These are phyloP conservation scores for Penicillium paneum DNA, from an alignment of 2,329 filamentous ascomycete genomes.

Conservation along the genomic window DNA sequence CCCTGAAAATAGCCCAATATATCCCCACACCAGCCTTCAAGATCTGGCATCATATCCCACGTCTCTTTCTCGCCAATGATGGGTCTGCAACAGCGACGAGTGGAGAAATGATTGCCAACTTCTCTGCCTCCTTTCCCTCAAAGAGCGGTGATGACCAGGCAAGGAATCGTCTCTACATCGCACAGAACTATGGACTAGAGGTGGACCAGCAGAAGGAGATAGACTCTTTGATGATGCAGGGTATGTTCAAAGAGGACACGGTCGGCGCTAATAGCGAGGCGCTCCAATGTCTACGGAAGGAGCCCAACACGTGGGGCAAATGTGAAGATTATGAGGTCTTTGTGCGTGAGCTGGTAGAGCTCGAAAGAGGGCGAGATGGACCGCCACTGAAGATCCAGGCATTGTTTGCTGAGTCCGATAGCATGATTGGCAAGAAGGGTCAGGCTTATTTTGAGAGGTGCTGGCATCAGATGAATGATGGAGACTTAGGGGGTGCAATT, in stretches of 20 bases:
- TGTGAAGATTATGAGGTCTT: conserved; percentile 36
- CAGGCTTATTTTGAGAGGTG: conserved; percentile 44
- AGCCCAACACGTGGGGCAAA: conserved; percentile 31
- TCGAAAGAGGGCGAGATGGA: not conserved
- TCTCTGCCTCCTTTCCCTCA: conserved; percentile 10
- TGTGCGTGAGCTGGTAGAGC: conserved; percentile 16
- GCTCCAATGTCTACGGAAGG: conserved; percentile 37
- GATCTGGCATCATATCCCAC: conserved; percentile 29
- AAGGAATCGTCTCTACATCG: conserved; percentile 15
- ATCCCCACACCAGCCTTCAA: conserved; percentile 25
- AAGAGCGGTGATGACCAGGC: conserved; percentile 3
- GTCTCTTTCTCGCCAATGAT: conserved; percentile 24
- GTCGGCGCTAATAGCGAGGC: conserved; percentile 41
- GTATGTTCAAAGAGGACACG: conserved; percentile 30
- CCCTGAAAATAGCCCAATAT: conserved; percentile 26
- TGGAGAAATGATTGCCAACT: conserved; percentile 8
- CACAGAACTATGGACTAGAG: conserved; percentile 19
- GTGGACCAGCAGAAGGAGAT: conserved; percentile 18
- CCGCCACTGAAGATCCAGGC: conserved; percentile 27
- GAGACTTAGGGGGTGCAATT: conserved; percentile 27
- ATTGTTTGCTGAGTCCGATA: conserved; percentile 42
- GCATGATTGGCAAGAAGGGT: conserved; percentile 44
- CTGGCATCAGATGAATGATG: conserved; percentile 30
- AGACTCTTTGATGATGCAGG: conserved; percentile 8
- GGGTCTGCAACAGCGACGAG: conserved; percentile 22